Evolutionary conservation across 2,329 filamentous ascomycete genomes (phyloP).

Genomic region (Penicillium capsulatum): DNA sequence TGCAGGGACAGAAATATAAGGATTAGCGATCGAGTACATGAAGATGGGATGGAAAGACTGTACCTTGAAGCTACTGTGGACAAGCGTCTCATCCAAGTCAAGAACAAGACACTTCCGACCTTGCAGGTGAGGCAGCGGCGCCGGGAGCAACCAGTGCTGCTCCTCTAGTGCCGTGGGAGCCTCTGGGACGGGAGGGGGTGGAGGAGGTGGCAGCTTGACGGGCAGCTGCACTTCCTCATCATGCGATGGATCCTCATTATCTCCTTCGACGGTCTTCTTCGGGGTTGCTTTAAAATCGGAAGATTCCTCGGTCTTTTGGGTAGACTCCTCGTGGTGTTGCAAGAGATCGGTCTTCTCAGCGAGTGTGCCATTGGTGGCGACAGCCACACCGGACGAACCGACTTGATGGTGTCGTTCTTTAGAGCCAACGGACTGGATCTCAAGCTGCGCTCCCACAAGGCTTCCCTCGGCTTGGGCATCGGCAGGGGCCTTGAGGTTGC

Average conservation of each 20-base stretch:
- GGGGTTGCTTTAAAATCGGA: conserved; percentile 46
- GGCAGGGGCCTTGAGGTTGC: conserved; percentile 34
- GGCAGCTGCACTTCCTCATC: conserved; percentile 43
- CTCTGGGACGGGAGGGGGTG: conserved; percentile 43
- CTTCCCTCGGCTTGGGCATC: conserved; percentile 36
- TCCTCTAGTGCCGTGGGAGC: conserved; percentile 33
- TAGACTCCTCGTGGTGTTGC: conserved; percentile 27
- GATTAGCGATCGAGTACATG: conserved; percentile 6
- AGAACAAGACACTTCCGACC: conserved; percentile 92
- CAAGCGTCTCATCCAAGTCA: conserved; percentile 92
- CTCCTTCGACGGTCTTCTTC: conserved; percentile 18
- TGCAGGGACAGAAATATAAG: conserved; percentile 40
- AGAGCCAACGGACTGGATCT: conserved; percentile 9
- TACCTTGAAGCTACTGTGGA: conserved; percentile 99
- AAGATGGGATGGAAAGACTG: conserved; percentile 15
- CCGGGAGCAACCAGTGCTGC: conserved; percentile 73
- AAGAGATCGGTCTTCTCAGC: conserved; percentile 13
- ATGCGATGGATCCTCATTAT: conserved; percentile 44
- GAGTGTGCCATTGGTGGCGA: conserved; percentile 10
- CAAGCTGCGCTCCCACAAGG: conserved; percentile 15
- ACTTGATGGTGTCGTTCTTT: conserved; percentile 16
- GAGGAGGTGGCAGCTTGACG: conserved; percentile 55
- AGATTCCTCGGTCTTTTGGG: conserved; percentile 62
- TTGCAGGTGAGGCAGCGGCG: conserved; percentile 71
- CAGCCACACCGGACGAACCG: conserved; percentile 3